Base-by-base conservation (phyloP, 179 eudicot species). In the Kewa caespitosa region DNA sequence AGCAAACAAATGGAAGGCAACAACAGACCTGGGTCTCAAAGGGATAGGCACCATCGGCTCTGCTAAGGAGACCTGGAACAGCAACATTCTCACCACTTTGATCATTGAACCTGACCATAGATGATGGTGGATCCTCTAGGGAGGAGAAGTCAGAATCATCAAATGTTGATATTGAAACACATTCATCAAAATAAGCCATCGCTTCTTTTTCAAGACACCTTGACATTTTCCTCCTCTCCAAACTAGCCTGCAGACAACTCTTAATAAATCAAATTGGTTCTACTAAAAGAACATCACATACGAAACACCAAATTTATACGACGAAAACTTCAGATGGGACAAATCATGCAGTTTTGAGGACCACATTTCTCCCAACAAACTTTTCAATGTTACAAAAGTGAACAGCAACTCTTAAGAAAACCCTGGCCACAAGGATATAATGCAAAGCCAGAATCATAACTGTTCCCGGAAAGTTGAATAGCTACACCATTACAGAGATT, bases 61-160 rank as follows among this genome's bases (percentile, higher is more conserved):
- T 48, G 78, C 82, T 76, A 38, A 87, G 72, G 67, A 59, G 76
- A 61, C 72, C 87, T 42, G 63, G 74, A n/a, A 81, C 48, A 75
- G 71, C 76, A 65, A 75, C 41, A 57, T 57, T 69, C 11, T 48
- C 82, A 61, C 81, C 68, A 28, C 46, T 31, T 69, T 76, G 79
- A 31, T 69, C 77, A 66, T 74, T 63, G 63, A 62, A 69, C 37
- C 81, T 84, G 42, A 78, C 78, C n/a, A 69, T 76, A 71, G 66
- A 82, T 48, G 80, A 80, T 43, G 90, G 80, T 80, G 88, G 89
- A 78, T 93, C 98, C 84, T 96, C 99, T 59, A 90, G 48, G 68
- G 99, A 97, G 50, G 99, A 96, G 84, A 93, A 91, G 84, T 96
- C 98, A 39, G 99, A 96, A 67, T 90, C 90, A 77, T 93, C 98